Evolutionary conservation across 371 early-diverging fungal species (phyloP), one percentile per base, ranked within the genome.

Genomic region (Rhizopus sp.): DNA sequence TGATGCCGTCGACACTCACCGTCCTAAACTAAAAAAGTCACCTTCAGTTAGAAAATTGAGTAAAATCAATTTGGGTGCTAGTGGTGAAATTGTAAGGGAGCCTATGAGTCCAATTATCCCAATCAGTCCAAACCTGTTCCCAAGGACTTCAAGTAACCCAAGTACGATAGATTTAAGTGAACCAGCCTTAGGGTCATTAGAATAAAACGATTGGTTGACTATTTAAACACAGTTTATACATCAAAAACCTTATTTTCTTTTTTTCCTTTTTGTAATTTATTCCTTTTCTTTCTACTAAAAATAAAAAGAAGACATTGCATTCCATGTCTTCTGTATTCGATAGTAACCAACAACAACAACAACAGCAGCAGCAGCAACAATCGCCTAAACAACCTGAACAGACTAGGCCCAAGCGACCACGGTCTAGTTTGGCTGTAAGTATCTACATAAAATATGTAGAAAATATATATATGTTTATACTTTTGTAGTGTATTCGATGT

Each of bases 1-100:
- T 62, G 89, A 89, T 29, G 93, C 93, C 4, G 94, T 93, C 1
- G 93, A 93, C 69, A 93, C 94, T 0, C 89, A 91, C 60, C 86
- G 92, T 35, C 86, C 86, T 16, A 84, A 84, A 55, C 23, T 46
- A 46, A 46, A 46, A 29, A 46, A 46, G 29, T 9, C 46, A 23
- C 29, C 41, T 42, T 63, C 63, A 7, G 50, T 63, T n/a, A 48
- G 63, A 12, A 58, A 54, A 44, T 33, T 63, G 17, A 13, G 42
- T 13, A 38, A 46, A n/a, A 17, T 63, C 8, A 58, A 58, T 7
- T 39, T 71, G 15, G 80, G 80, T 15, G 77, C 80, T 8, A 75
- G 75, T 56, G 80, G 80, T 44, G 80, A 80, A 53, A 80, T 80
- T 35, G 75, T 80, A 10, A 68, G 60, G 32, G 77, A 74, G n/a